Evolutionary conservation across 2,329 filamentous ascomycete species (phyloP).

Genomic region (Cladosporium velox): DNA sequence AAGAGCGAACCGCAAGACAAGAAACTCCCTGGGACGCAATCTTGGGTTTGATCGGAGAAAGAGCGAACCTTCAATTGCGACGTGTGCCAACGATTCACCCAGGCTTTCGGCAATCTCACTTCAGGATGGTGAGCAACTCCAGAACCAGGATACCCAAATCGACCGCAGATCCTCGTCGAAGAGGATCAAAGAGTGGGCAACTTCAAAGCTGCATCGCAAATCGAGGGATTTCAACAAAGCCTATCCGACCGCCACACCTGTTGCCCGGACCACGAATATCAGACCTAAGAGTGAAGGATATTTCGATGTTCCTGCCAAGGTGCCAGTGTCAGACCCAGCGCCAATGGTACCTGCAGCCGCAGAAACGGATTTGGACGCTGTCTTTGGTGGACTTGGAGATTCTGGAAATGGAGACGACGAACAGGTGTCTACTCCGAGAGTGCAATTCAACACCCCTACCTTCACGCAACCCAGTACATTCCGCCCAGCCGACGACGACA

Average conservation of each 20-base stretch:
- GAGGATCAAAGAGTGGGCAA: conserved; percentile 71
- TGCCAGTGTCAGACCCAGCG: background rate
- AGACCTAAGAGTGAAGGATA: conserved; percentile 22
- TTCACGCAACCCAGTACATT: conserved; percentile 19
- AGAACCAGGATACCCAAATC: background rate
- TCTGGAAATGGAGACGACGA: background rate
- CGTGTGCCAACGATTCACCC: conserved; percentile 29
- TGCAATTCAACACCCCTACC: conserved; percentile 22
- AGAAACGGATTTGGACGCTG: conserved; percentile 38
- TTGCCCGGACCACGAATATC: conserved; percentile 1
- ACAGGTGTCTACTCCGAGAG: conserved; percentile 10
- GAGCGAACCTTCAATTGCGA: conserved; percentile 41
- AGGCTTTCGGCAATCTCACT: conserved; percentile 37
- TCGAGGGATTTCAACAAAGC: conserved; percentile 22
- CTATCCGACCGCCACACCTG: background rate
- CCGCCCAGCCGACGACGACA: conserved; percentile 55
- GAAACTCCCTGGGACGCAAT: conserved; percentile 64
- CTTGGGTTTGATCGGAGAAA: conserved; percentile 59
- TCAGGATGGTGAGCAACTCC: conserved; percentile 27
- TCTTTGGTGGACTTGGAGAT: conserved; percentile 28
- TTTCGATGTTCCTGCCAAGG: conserved; percentile 20
- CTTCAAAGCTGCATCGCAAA: conserved; percentile 37
- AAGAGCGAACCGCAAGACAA: conserved; percentile 52
- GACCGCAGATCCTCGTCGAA: conserved; percentile 49
- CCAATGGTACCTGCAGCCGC: conserved; percentile 23